Base-by-base conservation (phyloP, 108 stramenopile genomes). In the Cyclotella distinguenda region DNA sequence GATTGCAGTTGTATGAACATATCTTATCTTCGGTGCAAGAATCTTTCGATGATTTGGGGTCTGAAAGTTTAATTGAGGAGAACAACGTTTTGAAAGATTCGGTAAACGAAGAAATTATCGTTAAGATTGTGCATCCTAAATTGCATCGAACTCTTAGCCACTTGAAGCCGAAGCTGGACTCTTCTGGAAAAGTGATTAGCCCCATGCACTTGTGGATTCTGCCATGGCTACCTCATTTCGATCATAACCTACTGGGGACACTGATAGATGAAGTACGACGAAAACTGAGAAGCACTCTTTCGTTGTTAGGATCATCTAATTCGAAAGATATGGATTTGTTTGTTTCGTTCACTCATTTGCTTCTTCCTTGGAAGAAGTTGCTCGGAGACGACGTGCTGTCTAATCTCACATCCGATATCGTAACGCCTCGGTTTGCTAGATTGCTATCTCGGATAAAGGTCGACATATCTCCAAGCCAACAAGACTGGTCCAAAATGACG, bases 171-270 rank as follows among this genome's bases (percentile, higher is more conserved):
- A 58, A 46, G 16, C 47, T 80, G 36, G 70, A 75, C 32, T 48
- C 59, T 32, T 36, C 66, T 19, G 40, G 63, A 45, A 27, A 34
- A 10, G n/a, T 83, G 6, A 38, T 71, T 23, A 60, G 75, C 51
- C 78, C 82, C 5, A 58, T 88, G 32, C 81, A 91, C 74, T 39
- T 63, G 3, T 90, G 87, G 88, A 77, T 94, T 21, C 52, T 94
- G 31, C 93, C 89, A 21, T 94, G 93, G 93, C 34, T 94, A 23
- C 84, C 79, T 6, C 79, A 88, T 68, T 70, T 94, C 18, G 80
- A 82, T 44, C 64, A 82, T 55, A 74, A 69, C 13, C 67, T 78
- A 22, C 32, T 88, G 3, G 78, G 85, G 28, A 68, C 72, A 7
- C 51, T 94, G 12, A 15, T 88, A 9, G 31, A 74, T 32, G 89